These are phyloP conservation scores for Malbranchea zuffiana DNA, from an alignment of 2,329 filamentous ascomycete species.

Conservation along the genomic window DNA sequence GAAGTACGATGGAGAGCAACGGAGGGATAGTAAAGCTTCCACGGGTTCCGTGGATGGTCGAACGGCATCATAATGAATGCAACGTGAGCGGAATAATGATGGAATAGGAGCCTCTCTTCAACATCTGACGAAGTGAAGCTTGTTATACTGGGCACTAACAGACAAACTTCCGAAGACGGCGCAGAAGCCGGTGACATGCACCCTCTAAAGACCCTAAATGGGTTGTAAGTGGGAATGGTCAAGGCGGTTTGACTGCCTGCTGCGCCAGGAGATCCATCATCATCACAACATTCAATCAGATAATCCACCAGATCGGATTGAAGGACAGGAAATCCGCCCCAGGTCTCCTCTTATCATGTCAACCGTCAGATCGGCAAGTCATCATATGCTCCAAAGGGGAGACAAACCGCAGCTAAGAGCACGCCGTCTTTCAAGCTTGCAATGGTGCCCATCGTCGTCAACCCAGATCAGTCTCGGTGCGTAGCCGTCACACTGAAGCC, in stretches of 20 bases:
- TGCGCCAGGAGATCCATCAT: neutral
- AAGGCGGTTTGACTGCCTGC: neutral
- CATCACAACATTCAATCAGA: neutral
- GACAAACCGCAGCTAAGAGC: neutral
- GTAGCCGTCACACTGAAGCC: constrained; percentile 1
- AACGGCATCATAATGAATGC: constrained; percentile 17
- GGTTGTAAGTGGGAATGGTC: neutral
- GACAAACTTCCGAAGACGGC: too few species aligned
- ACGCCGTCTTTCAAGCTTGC: neutral
- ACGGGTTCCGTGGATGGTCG: constrained; percentile 16
- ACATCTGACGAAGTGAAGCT: neutral
- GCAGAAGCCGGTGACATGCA: neutral
- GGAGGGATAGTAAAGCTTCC: constrained; percentile 16
- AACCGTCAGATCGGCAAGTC: too few species aligned
- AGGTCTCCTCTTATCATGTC: neutral
- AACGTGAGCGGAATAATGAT: constrained; percentile 16
- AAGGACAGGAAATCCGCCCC: neutral
- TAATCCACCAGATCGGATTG: neutral
- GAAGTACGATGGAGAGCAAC: constrained; percentile 10
- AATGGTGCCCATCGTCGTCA: neutral
- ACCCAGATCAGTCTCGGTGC: constrained; percentile 1
- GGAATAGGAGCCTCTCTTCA: constrained; percentile 16
- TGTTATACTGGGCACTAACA: too few species aligned
- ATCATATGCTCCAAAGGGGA: neutral
- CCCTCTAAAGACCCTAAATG: neutral